Base-by-base conservation (phyloP, 129 eudicot species). In the Arctium lappa region DNA sequence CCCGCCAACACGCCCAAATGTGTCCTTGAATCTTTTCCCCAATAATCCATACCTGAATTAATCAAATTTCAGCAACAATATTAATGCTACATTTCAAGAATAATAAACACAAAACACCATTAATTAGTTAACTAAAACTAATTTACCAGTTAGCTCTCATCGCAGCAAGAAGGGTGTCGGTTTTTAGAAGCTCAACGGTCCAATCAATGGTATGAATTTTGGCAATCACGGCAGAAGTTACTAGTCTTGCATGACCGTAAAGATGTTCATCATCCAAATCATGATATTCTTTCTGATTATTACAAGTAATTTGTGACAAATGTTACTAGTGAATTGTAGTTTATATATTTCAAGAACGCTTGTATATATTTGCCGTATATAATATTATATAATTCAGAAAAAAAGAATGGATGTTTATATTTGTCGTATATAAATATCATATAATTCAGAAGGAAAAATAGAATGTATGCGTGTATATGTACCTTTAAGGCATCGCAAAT, bases 171-270 rank as follows among this genome's bases (percentile, higher is more conserved):
- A 91, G 88, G 6, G 66, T 89, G 79, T 91, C 90, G 0, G 88
- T 91, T 72, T 89, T 91, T 3, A 89, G 91, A 77, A 89, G 96
- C 86, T 91, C 93, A 8, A 89, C 74, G 16, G 93, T 91, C 96
- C 96, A 91, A 80, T 91, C 96, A 33, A 91, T 91, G 72, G 96
- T 91, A 88, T 91, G 96, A 27, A 91, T 78, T 83, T 91, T 91
- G 6, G 96, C 96, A 42, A 91, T 91, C 32, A 91, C 96, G 0
- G 93, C 96, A n/a, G 91, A 79, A 27, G 90, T 91, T 38, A 89
- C 91, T 50, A 91, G 81, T 76, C 93, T 89, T 66, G 91, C 89
- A 11, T 86, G 80, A 4, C 56, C 85, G 34, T 89, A 91, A 16
- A 91, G 42, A 62, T 80, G 75, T 71, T 91, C 91, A 40, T 91